Conservation (phyloP, 768 basidiomycete species). For the Rhodotorula toruloides region DNA sequence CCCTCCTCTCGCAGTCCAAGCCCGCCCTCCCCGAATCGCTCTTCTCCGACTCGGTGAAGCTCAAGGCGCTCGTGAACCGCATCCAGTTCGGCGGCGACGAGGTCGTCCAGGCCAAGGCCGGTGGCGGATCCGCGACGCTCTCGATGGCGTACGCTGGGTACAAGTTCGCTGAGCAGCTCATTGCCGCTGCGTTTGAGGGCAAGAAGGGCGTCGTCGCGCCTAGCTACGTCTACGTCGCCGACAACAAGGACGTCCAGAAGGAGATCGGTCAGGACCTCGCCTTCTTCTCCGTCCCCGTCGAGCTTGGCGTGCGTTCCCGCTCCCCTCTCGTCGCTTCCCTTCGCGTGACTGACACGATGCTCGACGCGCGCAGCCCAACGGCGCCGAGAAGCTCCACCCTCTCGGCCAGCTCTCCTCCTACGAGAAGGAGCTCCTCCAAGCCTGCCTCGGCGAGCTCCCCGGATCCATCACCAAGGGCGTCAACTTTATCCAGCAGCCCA, state of each 20-base stretch:
- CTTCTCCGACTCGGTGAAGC: slow-evolving; percentile 44
- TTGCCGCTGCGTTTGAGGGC: slow-evolving; percentile 80
- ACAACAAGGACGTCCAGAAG: slow-evolving; percentile 66
- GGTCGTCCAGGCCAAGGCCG: slow-evolving; percentile 96
- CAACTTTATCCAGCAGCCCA: slow-evolving; percentile 37
- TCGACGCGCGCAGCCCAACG: slow-evolving; percentile 56
- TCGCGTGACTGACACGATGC: no score
- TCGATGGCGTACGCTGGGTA: slow-evolving; percentile 59
- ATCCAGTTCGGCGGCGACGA: slow-evolving; percentile 97
- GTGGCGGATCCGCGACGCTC: slow-evolving; percentile 87
- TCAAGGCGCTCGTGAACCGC: slow-evolving; percentile 67
- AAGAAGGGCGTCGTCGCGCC: slow-evolving; percentile 72
- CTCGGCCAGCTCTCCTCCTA: slow-evolving; percentile 67
- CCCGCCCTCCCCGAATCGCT: slow-evolving; percentile 60
- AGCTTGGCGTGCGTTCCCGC: slow-evolving; percentile 65
- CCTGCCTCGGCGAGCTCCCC: slow-evolving; percentile 72
- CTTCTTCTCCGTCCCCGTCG: slow-evolving; percentile 83
- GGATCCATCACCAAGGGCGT: slow-evolving; percentile 58
- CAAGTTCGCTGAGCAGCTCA: slow-evolving; percentile 75
- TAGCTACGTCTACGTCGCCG: slow-evolving; percentile 69
- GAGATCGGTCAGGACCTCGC: slow-evolving; percentile 71
- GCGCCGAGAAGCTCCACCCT: slow-evolving; percentile 74
- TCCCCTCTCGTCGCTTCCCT: background rate
- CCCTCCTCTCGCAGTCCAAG: slow-evolving; percentile 83
- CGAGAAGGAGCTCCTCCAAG: slow-evolving; percentile 71